Percentiles rank a stretch among this genome's conserved stretches.
Evolutionary conservation across 2,329 filamentous ascomycete species (phyloP).

Genomic region (Tolypocladium album): DNA sequence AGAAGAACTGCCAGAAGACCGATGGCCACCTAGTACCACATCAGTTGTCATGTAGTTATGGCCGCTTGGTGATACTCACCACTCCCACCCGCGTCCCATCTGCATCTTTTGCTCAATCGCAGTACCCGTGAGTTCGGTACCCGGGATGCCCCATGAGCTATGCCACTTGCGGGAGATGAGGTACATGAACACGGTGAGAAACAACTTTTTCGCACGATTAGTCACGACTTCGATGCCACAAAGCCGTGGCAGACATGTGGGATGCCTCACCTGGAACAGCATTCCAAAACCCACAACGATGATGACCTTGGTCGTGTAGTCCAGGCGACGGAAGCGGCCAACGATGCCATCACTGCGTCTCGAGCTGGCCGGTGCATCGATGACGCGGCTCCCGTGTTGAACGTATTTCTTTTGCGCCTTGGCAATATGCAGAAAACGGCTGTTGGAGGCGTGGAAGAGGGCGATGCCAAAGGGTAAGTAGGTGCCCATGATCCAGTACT

Average conservation of each 20-base stretch:
- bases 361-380: conserved; percentile 2
- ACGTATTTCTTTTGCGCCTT: conserved; percentile 31
- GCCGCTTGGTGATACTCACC: conserved; percentile 23
- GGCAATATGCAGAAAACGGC: conserved; percentile 46
- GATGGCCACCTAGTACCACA: conserved; percentile 37
- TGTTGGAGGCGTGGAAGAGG: conserved; percentile 54
- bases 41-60: not conserved
- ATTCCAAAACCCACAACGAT: conserved; percentile 42
- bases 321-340: conserved; percentile 20
- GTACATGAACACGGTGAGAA: conserved; percentile 47
- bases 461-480: conserved; percentile 54
- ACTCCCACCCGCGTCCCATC: conserved; percentile 49
- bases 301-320: conserved; percentile 34
- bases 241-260: not conserved
- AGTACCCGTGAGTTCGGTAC: conserved; percentile 45
- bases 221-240: not conserved
- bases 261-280: conserved; percentile 35
- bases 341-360: conserved; percentile 12
- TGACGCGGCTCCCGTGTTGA: not conserved
- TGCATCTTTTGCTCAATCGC: conserved; percentile 34
- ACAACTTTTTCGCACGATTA: conserved; percentile 28
- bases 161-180: conserved; percentile 54
- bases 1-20: conserved; percentile 49
- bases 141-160: conserved; percentile 44
- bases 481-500: conserved; percentile 57